Conservation (phyloP, 2,329 filamentous ascomycete genomes). For the Paecilomyces dactylethromorphus region DNA sequence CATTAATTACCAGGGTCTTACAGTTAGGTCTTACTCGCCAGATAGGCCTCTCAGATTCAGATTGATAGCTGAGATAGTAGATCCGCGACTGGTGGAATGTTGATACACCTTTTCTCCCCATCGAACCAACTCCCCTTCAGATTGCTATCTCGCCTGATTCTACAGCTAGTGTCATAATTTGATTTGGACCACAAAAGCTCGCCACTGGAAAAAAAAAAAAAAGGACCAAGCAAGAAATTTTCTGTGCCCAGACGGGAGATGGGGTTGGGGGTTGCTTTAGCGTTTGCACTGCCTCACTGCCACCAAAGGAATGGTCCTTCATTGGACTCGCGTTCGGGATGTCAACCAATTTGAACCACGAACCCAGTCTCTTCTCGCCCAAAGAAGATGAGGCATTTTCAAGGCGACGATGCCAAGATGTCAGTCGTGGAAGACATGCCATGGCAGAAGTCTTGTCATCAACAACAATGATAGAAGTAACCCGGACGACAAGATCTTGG, state of each 20-base stretch:
- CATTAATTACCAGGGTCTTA: neutral
- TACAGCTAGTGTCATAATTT: neutral
- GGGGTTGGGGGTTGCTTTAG: conserved; percentile 3
- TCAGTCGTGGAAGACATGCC: neutral
- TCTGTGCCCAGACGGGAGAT: neutral
- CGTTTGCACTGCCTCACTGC: conserved; percentile 26
- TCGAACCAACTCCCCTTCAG: neutral
- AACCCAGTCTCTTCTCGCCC: neutral
- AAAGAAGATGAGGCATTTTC: conserved; percentile 1
- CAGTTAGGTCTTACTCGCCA: neutral
- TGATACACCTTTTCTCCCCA: neutral
- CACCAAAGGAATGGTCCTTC: neutral
- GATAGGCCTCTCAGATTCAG: neutral
- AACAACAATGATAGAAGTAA: neutral
- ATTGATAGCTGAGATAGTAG: neutral
- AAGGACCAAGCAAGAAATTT: neutral
- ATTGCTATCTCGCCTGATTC: neutral
- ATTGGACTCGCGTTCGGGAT: neutral
- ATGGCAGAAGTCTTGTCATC: neutral
- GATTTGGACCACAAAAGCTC: neutral
- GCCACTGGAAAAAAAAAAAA: neutral
- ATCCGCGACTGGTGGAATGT: neutral
- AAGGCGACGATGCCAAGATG: neutral
- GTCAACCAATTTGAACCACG: neutral
- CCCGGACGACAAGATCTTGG: neutral